Conservation (phyloP, 2,329 filamentous ascomycete species). For the Bipolaris victoriae region DNA sequence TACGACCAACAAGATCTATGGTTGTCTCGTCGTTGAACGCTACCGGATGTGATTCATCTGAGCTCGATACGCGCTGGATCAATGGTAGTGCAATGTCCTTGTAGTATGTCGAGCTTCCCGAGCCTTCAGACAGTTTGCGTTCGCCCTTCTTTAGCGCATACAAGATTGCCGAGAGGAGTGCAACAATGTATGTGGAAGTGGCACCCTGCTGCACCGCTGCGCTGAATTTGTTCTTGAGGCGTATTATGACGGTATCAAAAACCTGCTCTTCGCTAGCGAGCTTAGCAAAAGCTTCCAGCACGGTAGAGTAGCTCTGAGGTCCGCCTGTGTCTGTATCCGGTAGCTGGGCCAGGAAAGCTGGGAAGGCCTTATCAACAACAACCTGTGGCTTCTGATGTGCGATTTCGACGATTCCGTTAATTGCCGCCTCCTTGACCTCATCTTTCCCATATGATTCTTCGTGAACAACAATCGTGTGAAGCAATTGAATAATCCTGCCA, state of each 20-base stretch:
- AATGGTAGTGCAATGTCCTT: conserved; percentile 55
- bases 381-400: conserved; percentile 67
- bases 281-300: conserved; percentile 68
- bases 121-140: conserved; percentile 56
- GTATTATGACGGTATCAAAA: conserved; percentile 67
- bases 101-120: conserved; percentile 52
- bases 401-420: conserved; percentile 64
- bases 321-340: conserved; percentile 62
- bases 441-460: conserved; percentile 63
- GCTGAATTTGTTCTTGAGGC: conserved; percentile 68
- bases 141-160: conserved; percentile 65
- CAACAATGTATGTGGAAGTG: conserved; percentile 61
- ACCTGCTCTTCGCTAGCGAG: conserved; percentile 67
- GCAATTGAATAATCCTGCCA: conserved; percentile 62
- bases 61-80: conserved; percentile 46
- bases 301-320: conserved; percentile 57
- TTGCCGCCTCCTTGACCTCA: conserved; percentile 64
- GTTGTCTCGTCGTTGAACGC: conserved; percentile 57
- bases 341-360: conserved; percentile 68
- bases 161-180: conserved; percentile 65
- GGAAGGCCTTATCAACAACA: conserved; percentile 69
- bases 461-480: conserved; percentile 66
- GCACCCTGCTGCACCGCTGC: conserved; percentile 60
- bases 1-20: conserved; percentile 65
- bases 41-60: conserved; percentile 37